These are phyloP conservation scores for Leptographium galeiforme DNA, from an alignment of 2,329 filamentous ascomycete genomes.

Conservation along the genomic window DNA sequence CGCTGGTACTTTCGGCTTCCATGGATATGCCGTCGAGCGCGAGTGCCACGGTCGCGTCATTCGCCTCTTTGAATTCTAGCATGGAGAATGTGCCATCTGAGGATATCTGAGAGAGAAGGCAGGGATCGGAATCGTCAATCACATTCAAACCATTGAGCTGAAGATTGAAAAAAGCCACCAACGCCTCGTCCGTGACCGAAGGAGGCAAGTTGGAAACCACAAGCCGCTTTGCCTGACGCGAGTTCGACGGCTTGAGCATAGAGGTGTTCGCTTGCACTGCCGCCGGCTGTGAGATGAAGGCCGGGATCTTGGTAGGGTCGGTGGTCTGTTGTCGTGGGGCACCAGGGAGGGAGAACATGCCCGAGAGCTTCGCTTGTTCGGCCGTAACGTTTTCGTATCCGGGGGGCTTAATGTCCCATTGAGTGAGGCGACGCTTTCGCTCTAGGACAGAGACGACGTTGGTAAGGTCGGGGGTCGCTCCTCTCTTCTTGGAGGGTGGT, in stretches of 20 bases:
- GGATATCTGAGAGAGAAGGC: conserved; percentile 69
- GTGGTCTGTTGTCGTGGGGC: conserved; percentile 90
- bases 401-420: conserved; percentile 98
- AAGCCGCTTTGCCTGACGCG: conserved; percentile 85
- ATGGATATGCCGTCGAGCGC: conserved; percentile 83
- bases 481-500: conserved; percentile 75
- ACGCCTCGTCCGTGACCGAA: conserved; percentile 57
- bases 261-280: conserved; percentile 41
- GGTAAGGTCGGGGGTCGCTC: conserved; percentile 90
- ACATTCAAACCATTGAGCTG: conserved; percentile 96
- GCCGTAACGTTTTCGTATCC: conserved; percentile 97
- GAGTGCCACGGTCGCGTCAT: conserved; percentile 81
- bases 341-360: conserved; percentile 96
- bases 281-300: conserved; percentile 84
- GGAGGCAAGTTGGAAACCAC: conserved; percentile 73
- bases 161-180: conserved; percentile 84
- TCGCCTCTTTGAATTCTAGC: conserved; percentile 76
- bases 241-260: conserved; percentile 73
- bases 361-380: conserved; percentile 94
- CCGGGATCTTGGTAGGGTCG: conserved; percentile 86
- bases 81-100: conserved; percentile 71
- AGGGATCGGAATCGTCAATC: conserved; percentile 70
- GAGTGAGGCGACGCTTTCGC: conserved; percentile 83
- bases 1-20: conserved; percentile 54
- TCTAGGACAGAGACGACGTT: conserved; percentile 70